Evolutionary conservation across 2,329 filamentous ascomycete species (phyloP), one percentile per base, ranked within the genome.

Genomic region (Colletotrichum navitas): DNA sequence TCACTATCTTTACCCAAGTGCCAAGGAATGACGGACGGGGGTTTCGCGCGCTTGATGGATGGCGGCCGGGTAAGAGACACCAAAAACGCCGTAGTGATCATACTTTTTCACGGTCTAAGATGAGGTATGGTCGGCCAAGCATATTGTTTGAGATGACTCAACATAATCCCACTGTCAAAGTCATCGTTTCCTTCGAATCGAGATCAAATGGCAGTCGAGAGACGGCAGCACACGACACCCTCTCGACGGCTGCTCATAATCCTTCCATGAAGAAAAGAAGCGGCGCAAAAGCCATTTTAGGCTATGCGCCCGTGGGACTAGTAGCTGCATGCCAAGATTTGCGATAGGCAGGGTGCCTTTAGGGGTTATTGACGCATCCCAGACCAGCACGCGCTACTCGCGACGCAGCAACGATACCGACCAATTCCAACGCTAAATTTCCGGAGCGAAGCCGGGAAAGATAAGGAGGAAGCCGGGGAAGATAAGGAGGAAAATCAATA

Each of bases 291-390:
- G 8, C 69, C 69, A n/a, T 18, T 60, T 51, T 18, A 24, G 34
- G 69, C 24, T 10, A 51, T 64, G 39, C 21, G 12, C 32, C 65
- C 69, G 59, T 34, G 8, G 51, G 34, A 39, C 68, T 41, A 49
- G 26, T 45, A 18, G 54, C 41, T 68, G 58, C 66, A 64, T 18
- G 59, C 69, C 59, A 72, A 72, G 69, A 16, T 34, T 18, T 43
- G 51, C 36, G 52, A 49, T 36, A 49, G 52, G 36, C 29, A 55
- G 68, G 58, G 43, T 55, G 43, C 4, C 51, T 29, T 34, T 21
- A 29, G 29, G 7, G 32, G 36, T 49, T 51, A 34, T 41, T 24
- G 26, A 11, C 8, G 56, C 21, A 21, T 26, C 56, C 47, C 16
- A 21, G 47, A 26, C 32, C 39, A 60, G 41, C 59, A 21, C 26